These are phyloP conservation scores for Thecaphora frezii DNA, from an alignment of 1,284 basidiomycete species.

Conservation along the genomic window DNA sequence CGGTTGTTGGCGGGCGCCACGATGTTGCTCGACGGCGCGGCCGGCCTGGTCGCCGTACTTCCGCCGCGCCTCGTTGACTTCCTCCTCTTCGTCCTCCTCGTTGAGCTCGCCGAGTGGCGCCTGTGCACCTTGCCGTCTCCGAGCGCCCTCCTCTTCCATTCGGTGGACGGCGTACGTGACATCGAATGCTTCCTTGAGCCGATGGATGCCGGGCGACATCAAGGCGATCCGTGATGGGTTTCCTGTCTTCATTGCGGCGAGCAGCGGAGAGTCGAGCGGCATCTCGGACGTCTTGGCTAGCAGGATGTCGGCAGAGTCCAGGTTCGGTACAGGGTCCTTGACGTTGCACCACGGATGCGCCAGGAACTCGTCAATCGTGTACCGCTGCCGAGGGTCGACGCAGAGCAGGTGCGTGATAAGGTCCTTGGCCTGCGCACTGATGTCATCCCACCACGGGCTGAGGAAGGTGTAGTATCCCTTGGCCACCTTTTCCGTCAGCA, in stretches of 20 bases:
- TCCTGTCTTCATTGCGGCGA: slow-evolving; percentile 69
- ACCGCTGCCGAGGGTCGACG: slow-evolving; percentile 90
- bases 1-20: slow-evolving; percentile 41
- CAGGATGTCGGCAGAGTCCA: slow-evolving; percentile 53
- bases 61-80: slow-evolving; percentile 41
- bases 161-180: slow-evolving; percentile 98
- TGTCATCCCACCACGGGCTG: slow-evolving; percentile 99
- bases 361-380: slow-evolving; percentile 96
- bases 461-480: slow-evolving; percentile 97
- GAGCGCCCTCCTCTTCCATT: slow-evolving; percentile 95
- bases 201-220: slow-evolving; percentile 79
- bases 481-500: slow-evolving; percentile 97
- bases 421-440: slow-evolving; percentile 86
- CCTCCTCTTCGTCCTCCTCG: slow-evolving; percentile 74
- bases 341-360: slow-evolving; percentile 90
- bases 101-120: slow-evolving; percentile 74
- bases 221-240: slow-evolving; percentile 64
- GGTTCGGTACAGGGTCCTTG: slow-evolving; percentile 49
- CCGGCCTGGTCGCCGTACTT: slow-evolving; percentile 59
- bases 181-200: slow-evolving; percentile 95
- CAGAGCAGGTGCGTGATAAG: slow-evolving; percentile 92
- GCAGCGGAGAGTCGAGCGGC: slow-evolving; percentile 86
- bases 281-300: slow-evolving; percentile 60
- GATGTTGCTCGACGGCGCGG: slow-evolving; percentile 47
- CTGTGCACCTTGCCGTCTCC: slow-evolving; percentile 63